A percentile compares a stretch with the other conserved stretches of the same genome.
Evolutionary conservation across 768 basidiomycete genomes (phyloP).

Genomic region (Hygrocybe punicea): DNA sequence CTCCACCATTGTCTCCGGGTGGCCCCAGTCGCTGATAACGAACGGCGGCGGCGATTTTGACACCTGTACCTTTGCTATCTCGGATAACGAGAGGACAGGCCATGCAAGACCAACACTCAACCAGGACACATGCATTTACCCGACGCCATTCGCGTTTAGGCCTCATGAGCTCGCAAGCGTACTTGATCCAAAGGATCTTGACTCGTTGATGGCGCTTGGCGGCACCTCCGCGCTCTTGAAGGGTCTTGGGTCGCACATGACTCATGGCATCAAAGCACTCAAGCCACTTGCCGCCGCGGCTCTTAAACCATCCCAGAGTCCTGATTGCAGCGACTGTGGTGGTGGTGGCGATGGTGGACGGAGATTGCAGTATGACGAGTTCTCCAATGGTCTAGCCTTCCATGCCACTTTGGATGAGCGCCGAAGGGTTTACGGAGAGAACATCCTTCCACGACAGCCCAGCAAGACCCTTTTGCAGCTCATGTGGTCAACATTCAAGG

Average conservation of each 20-base stretch:
- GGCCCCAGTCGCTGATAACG: too few relatives aligned
- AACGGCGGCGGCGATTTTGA: too few relatives aligned
- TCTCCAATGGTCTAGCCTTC: conserved; percentile 28
- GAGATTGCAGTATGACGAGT: conserved; percentile 18
- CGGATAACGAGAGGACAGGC: conserved; percentile 9
- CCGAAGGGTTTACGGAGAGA: conserved; percentile 68
- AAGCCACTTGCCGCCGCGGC: conserved; percentile 1
- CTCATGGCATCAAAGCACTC: conserved; percentile 39
- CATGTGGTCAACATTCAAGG: conserved; percentile 85
- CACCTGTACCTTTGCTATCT: neutral
- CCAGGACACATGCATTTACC: conserved; percentile 49
- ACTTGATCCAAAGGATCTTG: conserved; percentile 83
- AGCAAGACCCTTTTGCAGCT: conserved; percentile 67
- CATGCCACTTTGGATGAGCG: conserved; percentile 57
- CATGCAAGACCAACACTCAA: conserved; percentile 13
- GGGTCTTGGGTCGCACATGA: conserved; percentile 68
- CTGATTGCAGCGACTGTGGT: neutral
- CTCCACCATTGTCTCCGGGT: too few relatives aligned
- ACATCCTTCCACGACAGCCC: conserved; percentile 66
- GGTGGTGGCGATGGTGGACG: conserved; percentile 2
- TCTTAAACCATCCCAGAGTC: conserved; percentile 7
- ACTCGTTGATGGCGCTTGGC: conserved; percentile 62
- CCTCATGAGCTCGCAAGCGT: conserved; percentile 77
- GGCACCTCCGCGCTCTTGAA: conserved; percentile 63
- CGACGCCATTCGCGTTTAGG: conserved; percentile 68